Conservation (phyloP, 331 rosid species). For the Malus hybrid region DNA sequence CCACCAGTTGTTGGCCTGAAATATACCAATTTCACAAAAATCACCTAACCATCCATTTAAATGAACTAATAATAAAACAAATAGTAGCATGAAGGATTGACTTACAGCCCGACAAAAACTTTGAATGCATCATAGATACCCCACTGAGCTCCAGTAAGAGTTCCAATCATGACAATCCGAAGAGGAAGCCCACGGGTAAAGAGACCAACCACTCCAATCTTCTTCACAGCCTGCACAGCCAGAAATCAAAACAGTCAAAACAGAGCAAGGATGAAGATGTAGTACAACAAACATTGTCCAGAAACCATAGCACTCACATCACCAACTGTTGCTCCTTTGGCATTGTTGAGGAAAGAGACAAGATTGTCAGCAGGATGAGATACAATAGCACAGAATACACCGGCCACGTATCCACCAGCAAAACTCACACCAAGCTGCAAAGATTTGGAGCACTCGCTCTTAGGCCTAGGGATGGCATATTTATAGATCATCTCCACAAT, state of each 20-base stretch:
- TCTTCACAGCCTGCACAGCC: constrained; percentile 69
- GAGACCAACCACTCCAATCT: constrained; percentile 75
- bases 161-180: constrained; percentile 94
- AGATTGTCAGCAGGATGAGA: constrained; percentile 99
- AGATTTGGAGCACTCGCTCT: constrained; percentile 70
- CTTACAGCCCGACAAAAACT: constrained; percentile 93
- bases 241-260: not conserved
- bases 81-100: constrained; percentile 2
- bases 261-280: not conserved
- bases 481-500: constrained; percentile 73
- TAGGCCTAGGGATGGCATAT: constrained; percentile 68
- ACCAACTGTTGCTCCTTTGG: constrained; percentile 94
- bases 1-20: constrained; percentile 96
- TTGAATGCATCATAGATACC: constrained; percentile 92
- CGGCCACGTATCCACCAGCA: constrained; percentile 92
- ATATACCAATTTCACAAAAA: not conserved
- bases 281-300: not conserved
- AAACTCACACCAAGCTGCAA: constrained; percentile 94
- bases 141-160: constrained; percentile 98
- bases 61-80: not conserved
- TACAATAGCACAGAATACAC: constrained; percentile 83
- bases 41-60: not conserved
- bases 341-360: constrained; percentile 92
- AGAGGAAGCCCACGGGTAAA: constrained; percentile 95
- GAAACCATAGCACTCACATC: constrained; percentile 55